These are phyloP conservation scores for Amanita fuliginea DNA, from an alignment of 768 basidiomycete species.

Conservation along the genomic window DNA sequence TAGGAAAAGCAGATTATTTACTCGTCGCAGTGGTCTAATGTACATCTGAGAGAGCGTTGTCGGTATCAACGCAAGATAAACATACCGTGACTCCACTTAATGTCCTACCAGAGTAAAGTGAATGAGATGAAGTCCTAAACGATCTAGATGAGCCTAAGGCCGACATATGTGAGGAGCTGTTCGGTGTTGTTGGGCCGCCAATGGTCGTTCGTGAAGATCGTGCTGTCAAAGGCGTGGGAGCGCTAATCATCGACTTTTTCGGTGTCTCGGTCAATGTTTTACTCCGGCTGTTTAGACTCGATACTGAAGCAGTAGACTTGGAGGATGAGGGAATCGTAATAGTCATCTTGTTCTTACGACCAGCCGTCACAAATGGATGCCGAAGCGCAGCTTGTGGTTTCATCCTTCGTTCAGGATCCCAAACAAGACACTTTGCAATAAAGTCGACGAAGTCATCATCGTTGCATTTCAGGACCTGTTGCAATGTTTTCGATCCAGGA, in stretches of 20 bases:
- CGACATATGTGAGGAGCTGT: constrained; percentile 38
- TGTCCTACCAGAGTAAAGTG: constrained; percentile 67
- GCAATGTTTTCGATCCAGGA: constrained; percentile 84
- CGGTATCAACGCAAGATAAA: constrained; percentile 10
- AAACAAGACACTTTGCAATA: constrained; percentile 91
- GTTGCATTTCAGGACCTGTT: constrained; percentile 81
- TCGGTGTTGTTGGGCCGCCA: constrained; percentile 49
- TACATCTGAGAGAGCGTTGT: constrained; percentile 7
- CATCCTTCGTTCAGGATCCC: constrained; percentile 94
- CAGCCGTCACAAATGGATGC: constrained; percentile 77
- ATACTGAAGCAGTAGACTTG: constrained; percentile 48
- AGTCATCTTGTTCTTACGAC: constrained; percentile 41
- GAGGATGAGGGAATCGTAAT: constrained; percentile 29
- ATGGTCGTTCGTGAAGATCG: constrained; percentile 52
- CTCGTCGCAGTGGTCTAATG: constrained; percentile 28
- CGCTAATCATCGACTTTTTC: constrained; percentile 84
- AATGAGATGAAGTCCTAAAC: constrained; percentile 59
- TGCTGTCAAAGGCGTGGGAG: constrained; percentile 79
- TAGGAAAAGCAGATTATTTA: constrained; percentile 14
- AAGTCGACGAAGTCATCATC: constrained; percentile 97
- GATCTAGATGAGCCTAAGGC: constrained; percentile 53
- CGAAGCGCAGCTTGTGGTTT: constrained; percentile 90
- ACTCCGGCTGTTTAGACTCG: constrained; percentile 39
- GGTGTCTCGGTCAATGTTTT: constrained; percentile 58
- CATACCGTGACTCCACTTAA: constrained; percentile 61